A percentile compares a stretch with the other conserved stretches of the same genome.
Conservation (phyloP, 805 yeast species). For the Candida oleophila region DNA sequence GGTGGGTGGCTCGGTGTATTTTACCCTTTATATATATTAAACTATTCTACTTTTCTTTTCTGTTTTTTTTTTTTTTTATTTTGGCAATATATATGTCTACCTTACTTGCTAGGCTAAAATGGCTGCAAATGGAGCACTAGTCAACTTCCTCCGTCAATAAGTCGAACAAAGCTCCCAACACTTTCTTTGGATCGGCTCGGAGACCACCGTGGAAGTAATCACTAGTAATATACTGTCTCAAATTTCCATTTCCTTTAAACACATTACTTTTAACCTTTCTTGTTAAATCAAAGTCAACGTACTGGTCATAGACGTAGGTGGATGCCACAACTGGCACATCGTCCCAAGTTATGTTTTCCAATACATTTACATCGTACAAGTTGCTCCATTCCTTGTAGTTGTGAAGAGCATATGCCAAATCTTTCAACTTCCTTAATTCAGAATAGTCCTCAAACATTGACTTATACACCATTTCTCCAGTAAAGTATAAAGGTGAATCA, state of each 20-base stretch:
- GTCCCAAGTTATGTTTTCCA: conserved; percentile 29
- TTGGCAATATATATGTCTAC: no score
- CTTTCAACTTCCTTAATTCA: conserved; percentile 39
- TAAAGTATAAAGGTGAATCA: conserved; percentile 36
- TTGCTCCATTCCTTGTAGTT: conserved; percentile 32
- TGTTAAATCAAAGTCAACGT: conserved; percentile 48
- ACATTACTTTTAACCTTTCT: conserved; percentile 31
- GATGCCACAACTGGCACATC: conserved; percentile 50
- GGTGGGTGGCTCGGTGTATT: no score
- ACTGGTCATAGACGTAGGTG: conserved; percentile 48
- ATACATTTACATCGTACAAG: conserved; percentile 32
- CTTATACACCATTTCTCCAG: conserved; percentile 57
- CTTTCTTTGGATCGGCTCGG: conserved; percentile 37
- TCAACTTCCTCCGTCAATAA: conserved; percentile 42
- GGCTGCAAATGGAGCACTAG: conserved; percentile 11
- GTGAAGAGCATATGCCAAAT: conserved; percentile 40
- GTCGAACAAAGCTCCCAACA: conserved; percentile 39
- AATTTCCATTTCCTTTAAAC: conserved; percentile 31
- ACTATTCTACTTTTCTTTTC: background rate
- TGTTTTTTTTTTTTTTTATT: background rate
- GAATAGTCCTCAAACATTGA: conserved; percentile 50
- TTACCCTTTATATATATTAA: no score
- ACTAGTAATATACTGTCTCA: conserved; percentile 44
- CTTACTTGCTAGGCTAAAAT: background rate
- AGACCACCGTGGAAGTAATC: conserved; percentile 54